Evolutionary conservation across 768 basidiomycete genomes (phyloP).

Genomic region (Suillus subalutaceus): DNA sequence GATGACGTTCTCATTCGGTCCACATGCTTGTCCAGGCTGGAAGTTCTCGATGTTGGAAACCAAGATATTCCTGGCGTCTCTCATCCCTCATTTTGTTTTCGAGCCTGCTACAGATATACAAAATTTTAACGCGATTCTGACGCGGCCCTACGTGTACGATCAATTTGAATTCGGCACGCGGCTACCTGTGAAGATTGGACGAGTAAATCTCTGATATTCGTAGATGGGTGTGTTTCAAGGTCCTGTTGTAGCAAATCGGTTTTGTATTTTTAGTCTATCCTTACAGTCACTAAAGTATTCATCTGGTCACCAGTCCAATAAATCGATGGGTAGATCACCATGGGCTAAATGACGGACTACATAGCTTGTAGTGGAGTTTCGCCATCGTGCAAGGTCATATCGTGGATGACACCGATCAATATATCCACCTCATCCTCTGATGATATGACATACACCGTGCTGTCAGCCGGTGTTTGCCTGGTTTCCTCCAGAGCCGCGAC

Average conservation of each 20-base stretch:
- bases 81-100: conserved; percentile 51
- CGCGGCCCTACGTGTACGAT: conserved; percentile 49
- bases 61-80: conserved; percentile 51
- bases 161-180: conserved; percentile 43
- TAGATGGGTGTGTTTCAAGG: not conserved
- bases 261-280: conserved; percentile 9
- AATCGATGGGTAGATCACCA: not conserved
- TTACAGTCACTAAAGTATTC: not conserved
- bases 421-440: conserved; percentile 15
- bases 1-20: conserved; percentile 58
- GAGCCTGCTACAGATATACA: conserved; percentile 44
- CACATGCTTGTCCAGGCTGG: conserved; percentile 52
- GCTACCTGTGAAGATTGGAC: conserved; percentile 41
- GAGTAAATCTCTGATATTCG: conserved; percentile 13
- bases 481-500: conserved; percentile 1
- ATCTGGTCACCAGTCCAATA: not conserved
- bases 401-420: conserved; percentile 16
- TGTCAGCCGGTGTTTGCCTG: not conserved
- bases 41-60: conserved; percentile 52
- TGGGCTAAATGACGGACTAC: not conserved
- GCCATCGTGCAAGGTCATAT: conserved; percentile 7
- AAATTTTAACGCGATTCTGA: conserved; percentile 53
- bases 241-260: not conserved
- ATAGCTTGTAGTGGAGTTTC: not conserved
- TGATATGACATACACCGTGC: conserved; percentile 4